Conservation (phyloP, 352 stramenopile species). For the Globisporangium solare region DNA sequence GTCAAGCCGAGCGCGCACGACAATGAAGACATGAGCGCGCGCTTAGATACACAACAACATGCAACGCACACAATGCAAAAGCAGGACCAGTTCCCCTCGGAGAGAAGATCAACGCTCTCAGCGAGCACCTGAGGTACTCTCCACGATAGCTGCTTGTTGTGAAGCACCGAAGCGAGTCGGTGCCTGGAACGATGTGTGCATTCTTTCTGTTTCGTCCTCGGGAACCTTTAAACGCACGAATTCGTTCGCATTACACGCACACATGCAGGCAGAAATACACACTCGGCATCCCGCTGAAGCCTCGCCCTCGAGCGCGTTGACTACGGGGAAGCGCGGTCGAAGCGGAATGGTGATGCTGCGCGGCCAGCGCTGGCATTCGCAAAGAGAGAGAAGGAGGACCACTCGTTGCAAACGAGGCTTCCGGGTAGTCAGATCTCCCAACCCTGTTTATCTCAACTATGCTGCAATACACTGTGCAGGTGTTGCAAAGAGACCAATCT, state of each 20-base stretch:
- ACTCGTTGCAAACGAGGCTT: too few species aligned
- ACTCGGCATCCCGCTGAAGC: too few species aligned
- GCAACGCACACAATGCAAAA: background rate
- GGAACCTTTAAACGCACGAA: too few species aligned
- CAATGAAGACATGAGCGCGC: slow-evolving; percentile 4
- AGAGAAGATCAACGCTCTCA: slow-evolving; percentile 79
- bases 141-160: slow-evolving; percentile 24
- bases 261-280: background rate
- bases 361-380: too few species aligned
- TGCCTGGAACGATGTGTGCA: slow-evolving; percentile 44
- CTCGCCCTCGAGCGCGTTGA: too few species aligned
- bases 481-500: too few species aligned
- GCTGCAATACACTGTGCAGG: too few species aligned
- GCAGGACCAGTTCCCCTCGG: slow-evolving; percentile 37
- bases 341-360: too few species aligned
- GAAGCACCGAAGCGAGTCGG: slow-evolving; percentile 25
- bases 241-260: background rate
- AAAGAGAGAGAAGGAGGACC: too few species aligned
- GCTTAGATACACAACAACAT: slow-evolving; percentile 13
- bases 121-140: slow-evolving; percentile 65
- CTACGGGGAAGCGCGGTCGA: too few species aligned
- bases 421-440: too few species aligned
- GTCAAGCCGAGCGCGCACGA: slow-evolving; percentile 20
- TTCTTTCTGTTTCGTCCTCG: slow-evolving; percentile 30
- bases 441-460: too few species aligned